Evolutionary conservation across 148 eudicot genomes (phyloP).

Genomic region (Rhododendron kiyosumense): DNA sequence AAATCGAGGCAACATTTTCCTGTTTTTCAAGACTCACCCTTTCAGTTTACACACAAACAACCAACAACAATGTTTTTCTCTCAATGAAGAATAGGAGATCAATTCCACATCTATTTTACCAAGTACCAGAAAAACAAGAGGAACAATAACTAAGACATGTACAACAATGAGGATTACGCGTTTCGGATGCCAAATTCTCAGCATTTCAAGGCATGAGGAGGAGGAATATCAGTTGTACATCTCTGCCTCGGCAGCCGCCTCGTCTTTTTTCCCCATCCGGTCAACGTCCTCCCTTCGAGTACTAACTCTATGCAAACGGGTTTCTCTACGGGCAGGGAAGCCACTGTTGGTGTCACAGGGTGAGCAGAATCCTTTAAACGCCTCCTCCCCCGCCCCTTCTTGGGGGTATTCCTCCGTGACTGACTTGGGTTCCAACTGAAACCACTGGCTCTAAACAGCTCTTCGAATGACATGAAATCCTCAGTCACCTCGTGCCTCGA

Average conservation of each 20-base stretch:
- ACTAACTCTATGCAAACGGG: conserved; percentile 11
- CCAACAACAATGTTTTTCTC: not conserved
- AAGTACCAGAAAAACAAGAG: not conserved
- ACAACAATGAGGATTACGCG: not conserved
- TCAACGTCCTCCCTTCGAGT: conserved; percentile 18
- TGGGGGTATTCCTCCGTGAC: conserved; percentile 14
- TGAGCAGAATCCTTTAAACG: not conserved
- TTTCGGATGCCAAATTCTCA: not conserved
- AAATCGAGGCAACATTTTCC: not conserved
- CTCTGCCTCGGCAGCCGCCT: conserved; percentile 40
- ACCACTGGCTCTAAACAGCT: conserved; percentile 23
- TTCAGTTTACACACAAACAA: not conserved
- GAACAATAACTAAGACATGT: not conserved
- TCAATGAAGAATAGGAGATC: not conserved
- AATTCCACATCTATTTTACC: not conserved
- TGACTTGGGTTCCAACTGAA: conserved; percentile 22
- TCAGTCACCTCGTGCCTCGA: conserved; percentile 33
- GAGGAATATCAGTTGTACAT: conserved; percentile 13
- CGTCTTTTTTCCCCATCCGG: conserved; percentile 45
- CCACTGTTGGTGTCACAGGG: not conserved
- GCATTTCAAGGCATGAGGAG: conserved; percentile 17
- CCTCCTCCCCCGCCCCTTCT: conserved; percentile 24
- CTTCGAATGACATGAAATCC: conserved; percentile 39
- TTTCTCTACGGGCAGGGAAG: conserved; percentile 4
- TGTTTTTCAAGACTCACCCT: not conserved